Evolutionary conservation across 352 stramenopile species (phyloP), one percentile per base, ranked within the genome.

Genomic region (Thalassiosira livingstoniorum): DNA sequence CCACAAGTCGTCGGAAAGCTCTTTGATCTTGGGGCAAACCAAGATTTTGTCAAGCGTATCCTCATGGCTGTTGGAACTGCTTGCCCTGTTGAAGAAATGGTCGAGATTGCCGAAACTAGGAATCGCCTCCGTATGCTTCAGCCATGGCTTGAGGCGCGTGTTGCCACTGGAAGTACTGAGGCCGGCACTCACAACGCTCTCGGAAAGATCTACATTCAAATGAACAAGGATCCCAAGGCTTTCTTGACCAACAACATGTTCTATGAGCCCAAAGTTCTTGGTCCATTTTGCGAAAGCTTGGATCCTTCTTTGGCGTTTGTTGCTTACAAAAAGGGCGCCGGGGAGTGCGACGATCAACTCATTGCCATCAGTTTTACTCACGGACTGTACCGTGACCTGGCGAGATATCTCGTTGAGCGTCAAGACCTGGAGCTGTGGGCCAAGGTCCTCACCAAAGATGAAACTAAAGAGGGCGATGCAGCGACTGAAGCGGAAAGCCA

Each of bases 161-260:
- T 99, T 70, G 96, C 97, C 18, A 98, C 99, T 88, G 98, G 98
- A 73, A 99, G 98, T 89, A 99, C 97, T 13, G 97, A 99, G 83
- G 97, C 97, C 31, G 97, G 97, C 39, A 99, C 97, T 18, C 98
- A 99, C 94, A 99, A 99, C 87, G 97, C 98, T 43, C 96, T 99
- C 57, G 98, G 98, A 89, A 99, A 99, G 95, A 99, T 99, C 90
- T 99, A 99, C 94, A 97, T 99, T 60, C 99, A 97, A 39, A 92
- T 99, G 73, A 99, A 99, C 93, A 97, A 98, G 84, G 98, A 99
- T 76, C 97, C 98, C 7, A 97, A 99, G 87, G 96, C 98, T 74
- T 99, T 99, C 91, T 93, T 99, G 87, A 96, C 95, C 47, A 99
- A 99, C 95, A 99, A 99, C 92, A 98, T 99, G 95, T 99, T 99